Evolutionary conservation across 805 yeast species (phyloP), one percentile per base, ranked within the genome.

Genomic region (Saccharomyces kudriavzevii): DNA sequence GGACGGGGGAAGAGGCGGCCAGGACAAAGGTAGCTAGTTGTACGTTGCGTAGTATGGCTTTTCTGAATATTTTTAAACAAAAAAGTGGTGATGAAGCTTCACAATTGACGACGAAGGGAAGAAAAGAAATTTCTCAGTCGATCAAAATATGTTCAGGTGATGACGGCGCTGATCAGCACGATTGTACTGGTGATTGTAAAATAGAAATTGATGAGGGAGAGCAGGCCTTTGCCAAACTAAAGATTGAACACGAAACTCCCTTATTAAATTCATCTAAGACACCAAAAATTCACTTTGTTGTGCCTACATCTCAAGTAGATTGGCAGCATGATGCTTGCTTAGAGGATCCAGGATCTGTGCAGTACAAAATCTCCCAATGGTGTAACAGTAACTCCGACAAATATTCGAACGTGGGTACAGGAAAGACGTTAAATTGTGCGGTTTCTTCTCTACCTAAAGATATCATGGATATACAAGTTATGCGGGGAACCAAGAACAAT

Each of bases 291-390:
- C 97, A 91, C 60, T 72, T 89, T 24, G 70, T 92, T 31, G 83
- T 91, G 0, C 86, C 96, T 1, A 90, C 97, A 0, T 95, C 94
- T 10, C 83, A 83, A 59, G 66, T 79, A 0, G 96, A 92, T 69
- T 92, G 99, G 99, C 73, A 71, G 14, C 92, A 81, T 56, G 87
- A 87, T 63, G 88, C 96, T 2, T 74, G 77, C 8, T 48, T 26
- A 20, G 72, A 67, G 29, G 79, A 77, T 29, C 51, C 63, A 25
- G 70, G 73, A 2, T 73, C 83, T 0, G 72, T 85, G 40, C 78
- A 82, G 40, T 58, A 74, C 40, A 72, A 69, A 10, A 71, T 82
- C 9, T 66, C 69, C 22, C 54, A 62, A n/a, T 80, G 78, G 78
- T 59, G 71, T 68, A 50, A 59, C 31, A 11, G 50, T 48, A 22